A percentile compares a stretch with the other conserved stretches of the same genome.
phyloP scores from a whole-genome alignment of 2,329 filamentous ascomycete species.

The Ophiostoma tasmaniense region DNA sequence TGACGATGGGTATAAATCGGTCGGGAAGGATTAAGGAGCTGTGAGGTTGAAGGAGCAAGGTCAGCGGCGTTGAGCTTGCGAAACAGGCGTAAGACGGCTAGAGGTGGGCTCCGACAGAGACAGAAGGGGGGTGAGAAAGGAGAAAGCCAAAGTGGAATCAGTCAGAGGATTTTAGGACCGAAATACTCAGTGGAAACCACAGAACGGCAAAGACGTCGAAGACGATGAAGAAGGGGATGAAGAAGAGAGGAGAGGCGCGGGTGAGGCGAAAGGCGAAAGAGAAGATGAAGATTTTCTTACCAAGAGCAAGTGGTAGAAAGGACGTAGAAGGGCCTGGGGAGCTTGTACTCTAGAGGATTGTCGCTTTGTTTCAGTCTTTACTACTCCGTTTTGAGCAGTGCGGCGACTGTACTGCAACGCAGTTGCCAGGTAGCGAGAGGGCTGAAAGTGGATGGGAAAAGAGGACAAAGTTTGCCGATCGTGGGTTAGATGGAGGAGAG shows the following conservation, averaged over 20 bases:
- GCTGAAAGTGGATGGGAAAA: slow-evolving; percentile 10
- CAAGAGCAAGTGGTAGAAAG: background rate
- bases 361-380: background rate
- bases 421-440: slow-evolving; percentile 14
- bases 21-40: background rate
- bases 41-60: background rate
- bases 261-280: background rate
- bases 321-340: background rate
- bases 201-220: background rate
- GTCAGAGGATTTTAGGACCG: background rate
- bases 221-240: background rate
- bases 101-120: background rate
- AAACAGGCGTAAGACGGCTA: background rate
- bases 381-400: slow-evolving; percentile 4
- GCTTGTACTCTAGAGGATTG: background rate
- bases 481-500: background rate
- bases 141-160: background rate
- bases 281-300: slow-evolving; percentile 8
- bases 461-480: background rate
- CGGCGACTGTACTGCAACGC: background rate
- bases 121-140: background rate
- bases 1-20: background rate
- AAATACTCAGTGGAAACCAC: background rate
- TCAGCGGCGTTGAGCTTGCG: background rate
- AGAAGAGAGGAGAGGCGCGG: background rate